Conservation (phyloP, 2,329 filamentous ascomycete species). For the Aspergillus pseudonomiae region DNA sequence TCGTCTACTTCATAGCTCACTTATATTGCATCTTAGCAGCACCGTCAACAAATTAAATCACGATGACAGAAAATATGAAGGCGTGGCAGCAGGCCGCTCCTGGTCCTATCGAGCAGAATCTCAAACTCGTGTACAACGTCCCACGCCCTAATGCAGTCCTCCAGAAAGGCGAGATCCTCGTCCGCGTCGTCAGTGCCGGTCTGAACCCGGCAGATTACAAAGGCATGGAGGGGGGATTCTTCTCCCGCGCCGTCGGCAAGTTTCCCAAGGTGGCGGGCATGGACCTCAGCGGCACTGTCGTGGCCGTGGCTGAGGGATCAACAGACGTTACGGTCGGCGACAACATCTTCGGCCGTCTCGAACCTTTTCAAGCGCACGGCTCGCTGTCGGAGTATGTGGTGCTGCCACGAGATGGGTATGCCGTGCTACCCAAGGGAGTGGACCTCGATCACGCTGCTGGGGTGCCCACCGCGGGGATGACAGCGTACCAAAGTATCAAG, state of each 20-base stretch:
- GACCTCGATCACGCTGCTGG: slow-evolving; percentile 40
- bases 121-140: slow-evolving; percentile 47
- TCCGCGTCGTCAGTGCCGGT: slow-evolving; percentile 55
- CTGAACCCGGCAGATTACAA: slow-evolving; percentile 68
- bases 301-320: slow-evolving; percentile 33
- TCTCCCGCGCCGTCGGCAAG: slow-evolving; percentile 33
- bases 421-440: neutral
- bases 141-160: slow-evolving; percentile 46
- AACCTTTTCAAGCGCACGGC: neutral
- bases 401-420: neutral
- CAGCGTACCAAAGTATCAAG: slow-evolving; percentile 51
- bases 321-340: slow-evolving; percentile 7
- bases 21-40: too few relatives aligned
- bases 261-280: slow-evolving; percentile 49
- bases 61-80: slow-evolving; percentile 47
- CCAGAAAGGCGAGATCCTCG: slow-evolving; percentile 45
- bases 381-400: neutral
- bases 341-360: neutral
- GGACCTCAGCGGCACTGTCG: slow-evolving; percentile 50
- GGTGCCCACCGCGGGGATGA: slow-evolving; percentile 47
- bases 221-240: slow-evolving; percentile 52
- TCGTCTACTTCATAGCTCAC: too few relatives aligned
- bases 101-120: slow-evolving; percentile 57
- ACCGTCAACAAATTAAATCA: too few relatives aligned
- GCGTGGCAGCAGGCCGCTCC: slow-evolving; percentile 60